Conservation (phyloP, 148 eudicot species). For the Selenicereus undatus region DNA sequence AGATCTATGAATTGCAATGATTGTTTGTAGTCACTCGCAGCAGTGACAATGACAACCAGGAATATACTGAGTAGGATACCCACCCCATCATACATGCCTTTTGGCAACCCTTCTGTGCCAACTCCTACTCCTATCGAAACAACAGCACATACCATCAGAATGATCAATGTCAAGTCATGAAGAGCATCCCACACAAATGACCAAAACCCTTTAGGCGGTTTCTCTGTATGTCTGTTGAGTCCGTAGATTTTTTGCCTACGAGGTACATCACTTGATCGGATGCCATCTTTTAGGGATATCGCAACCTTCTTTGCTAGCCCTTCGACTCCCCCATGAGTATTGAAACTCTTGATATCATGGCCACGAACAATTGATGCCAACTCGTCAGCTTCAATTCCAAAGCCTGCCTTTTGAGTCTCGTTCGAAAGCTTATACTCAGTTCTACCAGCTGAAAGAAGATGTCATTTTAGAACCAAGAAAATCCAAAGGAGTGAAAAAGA, state of each 20-base stretch:
- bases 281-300: constrained; percentile 57
- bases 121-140: constrained; percentile 82
- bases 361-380: constrained; percentile 63
- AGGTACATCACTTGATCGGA: constrained; percentile 45
- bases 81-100: constrained; percentile 80
- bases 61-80: constrained; percentile 76
- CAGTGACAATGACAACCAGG: constrained; percentile 79
- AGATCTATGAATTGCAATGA: constrained; percentile 83
- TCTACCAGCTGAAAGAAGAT: constrained; percentile 46
- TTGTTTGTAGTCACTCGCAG: constrained; percentile 83
- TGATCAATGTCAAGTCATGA: constrained; percentile 82
- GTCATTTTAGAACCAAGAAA: neutral
- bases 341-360: constrained; percentile 50
- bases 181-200: constrained; percentile 88
- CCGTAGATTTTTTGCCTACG: constrained; percentile 63
- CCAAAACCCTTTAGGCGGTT: constrained; percentile 79
- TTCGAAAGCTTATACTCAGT: constrained; percentile 42
- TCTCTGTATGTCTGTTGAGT: constrained; percentile 60
- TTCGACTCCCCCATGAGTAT: constrained; percentile 40
- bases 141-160: constrained; percentile 86
- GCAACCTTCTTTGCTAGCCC: constrained; percentile 60
- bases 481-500: neutral
- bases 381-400: constrained; percentile 63
- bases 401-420: constrained; percentile 61
- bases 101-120: constrained; percentile 81